Conservation (phyloP, 441 rosid genomes). For the Mallotus japonicus region DNA sequence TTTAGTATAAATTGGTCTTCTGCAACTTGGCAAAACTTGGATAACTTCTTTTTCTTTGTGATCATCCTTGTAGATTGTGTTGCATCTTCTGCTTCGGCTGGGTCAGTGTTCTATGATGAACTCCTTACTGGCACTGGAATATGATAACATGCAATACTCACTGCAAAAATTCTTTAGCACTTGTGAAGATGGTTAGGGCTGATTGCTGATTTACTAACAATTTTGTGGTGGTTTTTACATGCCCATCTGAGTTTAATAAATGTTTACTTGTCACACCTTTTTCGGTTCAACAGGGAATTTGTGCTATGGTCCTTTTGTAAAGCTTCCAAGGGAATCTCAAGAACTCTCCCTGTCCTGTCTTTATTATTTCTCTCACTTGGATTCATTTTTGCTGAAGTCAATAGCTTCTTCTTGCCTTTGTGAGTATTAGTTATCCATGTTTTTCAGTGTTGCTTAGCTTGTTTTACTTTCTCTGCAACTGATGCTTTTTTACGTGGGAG, state of each 20-base stretch:
- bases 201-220: constrained; percentile 13
- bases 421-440: constrained; percentile 37
- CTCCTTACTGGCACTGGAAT: constrained; percentile 48
- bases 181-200: constrained; percentile 46
- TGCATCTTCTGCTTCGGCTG: constrained; percentile 65
- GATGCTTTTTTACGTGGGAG: neutral
- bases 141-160: constrained; percentile 45
- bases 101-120: constrained; percentile 52
- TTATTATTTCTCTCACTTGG: constrained; percentile 64
- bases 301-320: constrained; percentile 64
- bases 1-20: neutral
- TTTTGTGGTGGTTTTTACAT: constrained; percentile 25
- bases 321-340: constrained; percentile 65
- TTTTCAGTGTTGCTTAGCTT: neutral
- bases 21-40: constrained; percentile 6
- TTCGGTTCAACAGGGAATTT: constrained; percentile 45
- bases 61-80: constrained; percentile 52
- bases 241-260: constrained; percentile 19
- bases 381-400: constrained; percentile 52
- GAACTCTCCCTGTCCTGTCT: constrained; percentile 68
- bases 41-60: constrained; percentile 7
- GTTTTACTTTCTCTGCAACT: neutral
- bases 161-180: constrained; percentile 57
- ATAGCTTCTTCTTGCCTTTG: constrained; percentile 67
- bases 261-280: constrained; percentile 18